Conservation (phyloP, 108 stramenopile genomes). For the Fragilaria crotonensis region DNA sequence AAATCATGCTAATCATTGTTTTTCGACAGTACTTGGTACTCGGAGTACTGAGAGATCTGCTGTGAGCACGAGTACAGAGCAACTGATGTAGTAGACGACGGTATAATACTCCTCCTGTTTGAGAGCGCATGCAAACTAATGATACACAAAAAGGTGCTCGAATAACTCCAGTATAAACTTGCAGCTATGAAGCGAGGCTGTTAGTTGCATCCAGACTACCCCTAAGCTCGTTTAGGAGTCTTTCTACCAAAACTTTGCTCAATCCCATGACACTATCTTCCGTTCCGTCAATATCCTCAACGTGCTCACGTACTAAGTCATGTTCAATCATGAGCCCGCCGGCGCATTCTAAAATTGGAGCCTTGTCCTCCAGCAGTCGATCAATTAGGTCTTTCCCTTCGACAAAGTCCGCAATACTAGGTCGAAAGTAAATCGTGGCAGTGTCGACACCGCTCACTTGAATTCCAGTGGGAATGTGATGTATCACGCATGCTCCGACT, state of each 20-base stretch:
- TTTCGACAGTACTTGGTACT: no score
- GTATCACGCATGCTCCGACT: conserved; percentile 65
- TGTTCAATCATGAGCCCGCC: conserved; percentile 87
- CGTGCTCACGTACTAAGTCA: conserved; percentile 51
- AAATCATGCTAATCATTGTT: no score
- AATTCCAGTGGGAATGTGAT: conserved; percentile 56
- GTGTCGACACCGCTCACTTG: conserved; percentile 71
- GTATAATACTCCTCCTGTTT: no score
- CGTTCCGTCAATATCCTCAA: conserved; percentile 73
- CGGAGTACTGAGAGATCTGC: no score
- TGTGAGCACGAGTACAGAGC: no score
- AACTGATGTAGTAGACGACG: no score
- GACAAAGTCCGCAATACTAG: conserved; percentile 8
- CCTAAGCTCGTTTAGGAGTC: conserved; percentile 37
- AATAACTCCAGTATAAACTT: no score
- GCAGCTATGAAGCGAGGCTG: no score
- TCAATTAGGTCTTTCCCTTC: conserved; percentile 44
- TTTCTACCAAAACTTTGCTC: conserved; percentile 52
- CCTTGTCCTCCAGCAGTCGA: conserved; percentile 37
- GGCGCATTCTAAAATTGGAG: conserved; percentile 69
- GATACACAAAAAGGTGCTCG: no score
- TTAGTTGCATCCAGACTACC: no score
- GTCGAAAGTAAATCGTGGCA: conserved; percentile 60
- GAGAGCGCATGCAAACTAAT: no score
- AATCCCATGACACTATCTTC: conserved; percentile 83